Evolutionary conservation across 2,329 filamentous ascomycete genomes (phyloP), one percentile per base, ranked within the genome.

Genomic region (Sporothrix pseudoabietina): DNA sequence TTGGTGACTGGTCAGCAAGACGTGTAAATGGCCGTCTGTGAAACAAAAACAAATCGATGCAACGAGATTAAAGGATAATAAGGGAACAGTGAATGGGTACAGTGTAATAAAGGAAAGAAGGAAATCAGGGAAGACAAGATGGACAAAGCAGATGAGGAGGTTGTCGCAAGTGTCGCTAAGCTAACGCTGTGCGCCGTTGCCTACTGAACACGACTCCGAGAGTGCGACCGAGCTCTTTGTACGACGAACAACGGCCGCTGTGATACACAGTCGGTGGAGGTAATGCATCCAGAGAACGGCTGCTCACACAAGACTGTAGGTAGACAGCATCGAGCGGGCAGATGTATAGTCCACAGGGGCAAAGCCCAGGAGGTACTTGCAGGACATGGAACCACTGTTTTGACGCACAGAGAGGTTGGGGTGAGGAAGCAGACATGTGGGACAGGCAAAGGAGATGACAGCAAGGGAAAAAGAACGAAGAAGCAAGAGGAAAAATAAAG

Each of bases 181-280:
- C 75, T 79, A 78, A 79, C 77, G 79, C 78, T 80, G 80, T 82
- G 80, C 79, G 76, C 80, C 80, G 77, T 78, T 78, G 68, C 78
- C 78, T 78, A 79, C 81, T 79, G 79, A 75, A 80, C 77, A 78
- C 75, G 73, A 78, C 75, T 78, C 76, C 76, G 77, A 76, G 71
- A 47, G 77, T 79, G 78, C 75, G 74, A 82, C 80, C 74, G 75
- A 30, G 49, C 52, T 57, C 12, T 41, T 63, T 74, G 84, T 85
- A 77, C 81, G 81, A 85, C 84, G 82, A 83, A 83, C 82, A 85
- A 80, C 82, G 72, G 79, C 80, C 79, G 78, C 68, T 77, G 84
- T 86, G 76, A 79, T 79, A 86, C 84, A 82, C 78, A 79, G 79
- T 77, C 77, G 80, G 79, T 80, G 79, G 80, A 69, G 79, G 80